Evolutionary conservation across 2,329 filamentous ascomycete species (phyloP).

Genomic region (Reticulascus tulasneorum): DNA sequence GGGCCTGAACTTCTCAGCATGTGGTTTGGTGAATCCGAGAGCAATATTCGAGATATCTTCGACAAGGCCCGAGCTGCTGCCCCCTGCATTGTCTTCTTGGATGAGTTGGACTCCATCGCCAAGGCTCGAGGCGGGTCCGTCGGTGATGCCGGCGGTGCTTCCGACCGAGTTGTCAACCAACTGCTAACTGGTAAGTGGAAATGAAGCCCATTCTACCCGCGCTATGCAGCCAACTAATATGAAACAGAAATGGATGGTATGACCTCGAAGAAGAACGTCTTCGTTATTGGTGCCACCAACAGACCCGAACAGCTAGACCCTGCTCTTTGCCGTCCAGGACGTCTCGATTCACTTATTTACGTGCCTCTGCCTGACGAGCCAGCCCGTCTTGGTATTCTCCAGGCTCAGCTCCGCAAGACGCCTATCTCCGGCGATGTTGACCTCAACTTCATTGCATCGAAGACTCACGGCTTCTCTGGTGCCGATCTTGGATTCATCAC

Average conservation of each 20-base stretch:
- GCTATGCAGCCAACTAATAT: constrained; percentile 1
- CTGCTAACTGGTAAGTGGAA: constrained; percentile 78
- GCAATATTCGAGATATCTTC: constrained; percentile 99
- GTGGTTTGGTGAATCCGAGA: constrained; percentile 99
- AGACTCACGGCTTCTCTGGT: constrained; percentile 99
- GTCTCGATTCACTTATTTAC: constrained; percentile 98
- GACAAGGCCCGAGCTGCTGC: constrained; percentile 98
- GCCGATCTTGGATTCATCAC: constrained; percentile 99
- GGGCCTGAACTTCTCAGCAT: constrained; percentile 96
- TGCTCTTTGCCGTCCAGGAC: constrained; percentile 94
- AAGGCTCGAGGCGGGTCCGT: constrained; percentile 97
- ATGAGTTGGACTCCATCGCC: constrained; percentile 97
- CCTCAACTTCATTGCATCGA: constrained; percentile 85
- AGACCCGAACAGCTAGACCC: constrained; percentile 97
- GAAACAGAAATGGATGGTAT: constrained; percentile 98
- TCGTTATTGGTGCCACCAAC: constrained; percentile 98
- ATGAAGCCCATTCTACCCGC: neutral
- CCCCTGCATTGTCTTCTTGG: constrained; percentile 97
- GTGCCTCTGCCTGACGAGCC: constrained; percentile 91
- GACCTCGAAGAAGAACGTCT: constrained; percentile 99
- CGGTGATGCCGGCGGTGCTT: constrained; percentile 95
- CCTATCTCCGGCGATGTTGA: constrained; percentile 86
- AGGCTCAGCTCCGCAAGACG: constrained; percentile 97
- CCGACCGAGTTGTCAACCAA: constrained; percentile 99
- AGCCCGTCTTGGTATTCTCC: constrained; percentile 85